These are phyloP conservation scores for Prunus dulcis DNA, from an alignment of 306 rosid species.

Conservation along the genomic window DNA sequence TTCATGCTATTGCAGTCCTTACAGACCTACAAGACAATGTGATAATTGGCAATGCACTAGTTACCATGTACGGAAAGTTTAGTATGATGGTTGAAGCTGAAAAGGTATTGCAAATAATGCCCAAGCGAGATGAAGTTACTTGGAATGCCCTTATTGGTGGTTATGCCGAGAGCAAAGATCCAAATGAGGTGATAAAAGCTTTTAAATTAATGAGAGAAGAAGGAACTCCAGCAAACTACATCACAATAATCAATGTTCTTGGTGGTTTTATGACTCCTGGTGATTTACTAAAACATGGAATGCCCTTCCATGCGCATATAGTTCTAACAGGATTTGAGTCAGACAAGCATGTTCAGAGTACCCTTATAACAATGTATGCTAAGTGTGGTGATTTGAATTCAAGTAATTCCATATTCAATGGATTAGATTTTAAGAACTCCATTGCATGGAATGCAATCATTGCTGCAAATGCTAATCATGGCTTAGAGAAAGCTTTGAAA, in stretches of 20 bases:
- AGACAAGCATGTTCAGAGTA: constrained; percentile 67
- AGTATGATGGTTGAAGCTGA: constrained; percentile 54
- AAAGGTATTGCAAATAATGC: constrained; percentile 47
- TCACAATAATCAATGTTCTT: constrained; percentile 63
- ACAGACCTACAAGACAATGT: constrained; percentile 50
- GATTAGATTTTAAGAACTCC: constrained; percentile 49
- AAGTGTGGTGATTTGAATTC: constrained; percentile 70
- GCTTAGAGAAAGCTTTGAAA: constrained; percentile 73
- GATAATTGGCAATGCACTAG: constrained; percentile 64
- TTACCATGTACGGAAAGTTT: constrained; percentile 79
- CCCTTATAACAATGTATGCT: constrained; percentile 84
- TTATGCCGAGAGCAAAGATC: constrained; percentile 60
- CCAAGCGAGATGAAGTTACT: constrained; percentile 65
- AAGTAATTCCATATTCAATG: constrained; percentile 54
- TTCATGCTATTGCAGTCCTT: constrained; percentile 59
- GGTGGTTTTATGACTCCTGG: constrained; percentile 52
- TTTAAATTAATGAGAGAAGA: constrained; percentile 63
- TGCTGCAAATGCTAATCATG: constrained; percentile 71
- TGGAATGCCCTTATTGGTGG: constrained; percentile 90
- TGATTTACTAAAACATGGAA: constrained; percentile 55
- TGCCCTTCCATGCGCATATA: constrained; percentile 63
- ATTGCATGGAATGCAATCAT: constrained; percentile 83
- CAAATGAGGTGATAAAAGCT: constrained; percentile 58
- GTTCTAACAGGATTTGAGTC: constrained; percentile 62
- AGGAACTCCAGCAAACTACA: constrained; percentile 57